Conservation (phyloP, 2,329 filamentous ascomycete genomes). For the Allantophomopsis cytisporea region DNA sequence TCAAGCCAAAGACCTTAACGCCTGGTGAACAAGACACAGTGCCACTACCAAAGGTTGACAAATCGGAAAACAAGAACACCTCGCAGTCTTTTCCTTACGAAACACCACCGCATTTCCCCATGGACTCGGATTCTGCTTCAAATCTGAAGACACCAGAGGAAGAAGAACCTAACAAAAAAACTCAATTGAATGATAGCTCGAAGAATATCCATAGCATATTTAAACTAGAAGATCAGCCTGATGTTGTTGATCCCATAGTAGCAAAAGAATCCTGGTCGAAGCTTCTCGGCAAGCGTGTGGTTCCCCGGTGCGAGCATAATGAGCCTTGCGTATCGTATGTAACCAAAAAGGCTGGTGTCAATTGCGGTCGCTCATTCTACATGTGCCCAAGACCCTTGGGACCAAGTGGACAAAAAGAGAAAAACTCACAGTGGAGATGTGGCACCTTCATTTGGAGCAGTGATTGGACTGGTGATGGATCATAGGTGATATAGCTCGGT, state of each 20-base stretch:
- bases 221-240: conserved; percentile 7
- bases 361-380: conserved; percentile 58
- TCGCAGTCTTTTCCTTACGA: too few species aligned
- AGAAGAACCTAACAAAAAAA: too few species aligned
- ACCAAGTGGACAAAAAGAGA: conserved; percentile 74
- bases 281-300: conserved; percentile 60
- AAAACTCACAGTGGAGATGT: conserved; percentile 76
- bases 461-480: conserved; percentile 11
- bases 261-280: conserved; percentile 77
- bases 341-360: conserved; percentile 83
- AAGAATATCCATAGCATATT: neutral
- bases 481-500: neutral
- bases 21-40: neutral
- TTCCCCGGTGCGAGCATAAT: conserved; percentile 74
- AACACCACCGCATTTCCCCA: too few species aligned
- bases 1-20: conserved; percentile 43
- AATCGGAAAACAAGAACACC: too few species aligned
- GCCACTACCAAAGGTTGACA: too few species aligned
- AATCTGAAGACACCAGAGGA: too few species aligned
- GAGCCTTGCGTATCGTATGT: conserved; percentile 74
- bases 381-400: conserved; percentile 62
- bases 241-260: conserved; percentile 52
- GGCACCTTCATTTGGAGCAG: conserved; percentile 54
- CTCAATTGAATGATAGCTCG: too few species aligned
- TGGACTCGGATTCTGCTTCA: too few species aligned